Base-by-base conservation (phyloP, 371 early-diverging fungal genomes). In the Mortierella sp. region DNA sequence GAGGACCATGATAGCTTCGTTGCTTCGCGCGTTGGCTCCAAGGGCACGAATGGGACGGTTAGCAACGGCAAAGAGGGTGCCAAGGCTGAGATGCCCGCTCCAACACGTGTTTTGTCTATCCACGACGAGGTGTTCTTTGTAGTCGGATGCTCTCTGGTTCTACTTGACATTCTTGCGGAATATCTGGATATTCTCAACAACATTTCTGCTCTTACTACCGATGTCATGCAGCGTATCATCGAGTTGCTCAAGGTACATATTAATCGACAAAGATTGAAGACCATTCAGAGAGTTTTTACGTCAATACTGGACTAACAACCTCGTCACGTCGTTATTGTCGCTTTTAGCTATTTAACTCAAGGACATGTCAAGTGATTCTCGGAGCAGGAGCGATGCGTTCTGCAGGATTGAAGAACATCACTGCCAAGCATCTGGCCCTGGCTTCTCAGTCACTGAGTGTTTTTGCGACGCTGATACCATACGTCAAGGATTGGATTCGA, bases 311-410 rank as follows among this genome's bases (percentile, higher is more conserved):
- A 15, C 9, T 37, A 32, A 30, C 8, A 9, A 49, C 42, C 2
- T 6, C 27, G 24, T 39, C 23, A 14, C 6, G n/a, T 17, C 19
- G 0, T 26, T 26, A 7, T 23, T 50, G 17, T 11, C 19, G 1
- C 27, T n/a, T 52, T 15, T 56, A 93, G 93, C 64, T 94, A 14
- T 95, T 95, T 81, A 98, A 98, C 73, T 93, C 95, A 4, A 81
- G 94, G 54, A 89, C 91, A 4, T 96, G 97, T 79, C 97, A 97
- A 81, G 94, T 96, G 5, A 95, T 98, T 72, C 83, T 98, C 14
- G 98, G 97, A 2, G 97, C 97, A 2, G 98, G 97, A 1, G 98
- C 98, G 0, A 92, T 95, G 89, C 87, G 89, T 27, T 96, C 97
- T 7, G 97, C 97, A 6, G 98, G 97, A 5, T 80, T 98, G 34